Percentiles rank a stretch among this genome's conserved stretches.
Evolutionary conservation across 2,329 filamentous ascomycete species (phyloP).

Genomic region (Whalleya microplaca): DNA sequence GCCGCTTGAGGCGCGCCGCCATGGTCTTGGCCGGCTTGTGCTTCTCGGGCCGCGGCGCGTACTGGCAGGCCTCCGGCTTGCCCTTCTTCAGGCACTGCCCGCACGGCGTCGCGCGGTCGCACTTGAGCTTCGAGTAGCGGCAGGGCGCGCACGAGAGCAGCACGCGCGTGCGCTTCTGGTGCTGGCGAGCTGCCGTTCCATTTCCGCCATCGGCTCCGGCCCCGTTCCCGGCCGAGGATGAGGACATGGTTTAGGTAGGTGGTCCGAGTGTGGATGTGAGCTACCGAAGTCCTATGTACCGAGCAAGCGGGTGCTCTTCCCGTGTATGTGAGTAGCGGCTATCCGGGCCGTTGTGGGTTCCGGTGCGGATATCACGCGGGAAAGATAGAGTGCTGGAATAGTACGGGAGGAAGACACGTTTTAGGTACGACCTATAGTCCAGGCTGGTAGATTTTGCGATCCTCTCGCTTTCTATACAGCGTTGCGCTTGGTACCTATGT

Average conservation of each 20-base stretch:
- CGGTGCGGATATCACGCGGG: background rate
- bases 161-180: slow-evolving; percentile 50
- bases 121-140: slow-evolving; percentile 59
- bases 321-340: too few species aligned
- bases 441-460: background rate
- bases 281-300: background rate
- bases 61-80: slow-evolving; percentile 49
- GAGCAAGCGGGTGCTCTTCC: too few species aligned
- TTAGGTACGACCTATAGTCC: background rate
- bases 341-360: background rate
- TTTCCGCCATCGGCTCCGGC: background rate
- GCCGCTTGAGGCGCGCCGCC: slow-evolving; percentile 56
- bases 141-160: slow-evolving; percentile 58
- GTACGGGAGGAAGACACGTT: background rate
- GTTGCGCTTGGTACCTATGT: too few species aligned
- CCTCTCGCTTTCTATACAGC: background rate
- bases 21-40: slow-evolving; percentile 50
- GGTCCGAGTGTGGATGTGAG: background rate
- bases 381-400: background rate
- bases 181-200: slow-evolving; percentile 2
- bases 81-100: slow-evolving; percentile 56
- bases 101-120: slow-evolving; percentile 57
- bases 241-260: background rate
- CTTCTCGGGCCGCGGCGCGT: slow-evolving; percentile 51
- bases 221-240: background rate